Base-by-base conservation (phyloP, 2,329 filamentous ascomycete genomes). In the Xylaria sp. region DNA sequence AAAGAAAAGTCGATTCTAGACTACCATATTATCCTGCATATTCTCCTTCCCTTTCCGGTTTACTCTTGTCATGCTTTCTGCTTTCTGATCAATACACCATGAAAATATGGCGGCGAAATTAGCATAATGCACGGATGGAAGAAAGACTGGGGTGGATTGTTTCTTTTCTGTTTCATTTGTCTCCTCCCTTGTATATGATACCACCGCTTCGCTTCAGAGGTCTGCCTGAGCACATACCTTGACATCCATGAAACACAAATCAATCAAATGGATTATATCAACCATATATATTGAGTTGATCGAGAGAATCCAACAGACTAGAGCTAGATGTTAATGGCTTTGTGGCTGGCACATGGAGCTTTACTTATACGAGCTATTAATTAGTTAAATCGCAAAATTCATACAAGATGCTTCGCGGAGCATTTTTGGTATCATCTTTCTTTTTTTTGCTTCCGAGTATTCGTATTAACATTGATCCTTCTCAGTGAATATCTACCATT, bases 101-200 rank as follows among this genome's bases (percentile, higher is more conserved):
- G 33, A 44, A 44, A 56, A 51, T 29, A 36, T 45, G 33, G 29
- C 31, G 44, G 65, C 31, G 47, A 60, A 50, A 51, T 58, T 29
- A 54, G 29, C 47, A 54, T 50, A 49, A 29, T 62, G 53, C 44
- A 66, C n/a, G 54, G 20, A 60, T 36, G 44, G 42, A 36, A 49
- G 47, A 42, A 51, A 60, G 53, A 60, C 42, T 6, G 22, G 55
- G 42, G 51, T 31, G 60, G 50, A 42, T 29, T 29, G 42, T 33
- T 53, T 31, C 42, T 54, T 55, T 65, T 56, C 31, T 47, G 17
- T 54, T 39, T 54, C 33, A 45, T 29, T 27, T 31, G 6, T 42
- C 27, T 7, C n/a, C 15, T 53, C 20, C 44, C 45, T 59, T 63
- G 58, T 66, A 70, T 36, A 70, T 36, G 61, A 62, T 68, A 61